phyloP scores from a whole-genome alignment of 2,329 filamentous ascomycete genomes.

The Ophiostoma himal-ulmi region DNA sequence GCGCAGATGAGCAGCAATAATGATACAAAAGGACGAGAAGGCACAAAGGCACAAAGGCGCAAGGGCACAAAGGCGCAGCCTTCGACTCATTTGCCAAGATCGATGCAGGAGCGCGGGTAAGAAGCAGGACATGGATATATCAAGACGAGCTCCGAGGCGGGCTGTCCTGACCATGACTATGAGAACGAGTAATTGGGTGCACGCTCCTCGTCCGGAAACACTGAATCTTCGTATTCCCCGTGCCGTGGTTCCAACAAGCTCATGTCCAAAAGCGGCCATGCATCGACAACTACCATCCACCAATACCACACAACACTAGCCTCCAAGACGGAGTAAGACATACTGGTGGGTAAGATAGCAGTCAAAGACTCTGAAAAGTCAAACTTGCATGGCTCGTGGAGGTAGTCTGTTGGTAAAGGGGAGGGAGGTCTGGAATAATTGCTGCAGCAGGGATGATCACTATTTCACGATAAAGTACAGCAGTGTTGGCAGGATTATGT shows the following conservation, averaged over 20 bases:
- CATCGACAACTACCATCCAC: neutral
- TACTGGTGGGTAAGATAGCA: neutral
- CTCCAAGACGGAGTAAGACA: neutral
- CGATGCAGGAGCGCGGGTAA: neutral
- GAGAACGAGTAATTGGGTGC: neutral
- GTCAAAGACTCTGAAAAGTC: too few relatives aligned
- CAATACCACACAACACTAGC: neutral
- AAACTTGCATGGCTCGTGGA: neutral
- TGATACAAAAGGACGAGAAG: neutral
- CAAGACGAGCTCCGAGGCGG: neutral
- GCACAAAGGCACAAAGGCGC: neutral
- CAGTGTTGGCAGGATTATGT: neutral
- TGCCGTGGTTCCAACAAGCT: neutral
- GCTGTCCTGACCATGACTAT: neutral
- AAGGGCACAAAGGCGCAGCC: neutral
- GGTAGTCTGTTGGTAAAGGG: too few relatives aligned
- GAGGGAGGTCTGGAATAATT: conserved; percentile 2
- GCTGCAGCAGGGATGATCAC: neutral
- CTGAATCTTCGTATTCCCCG: too few relatives aligned
- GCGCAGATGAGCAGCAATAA: neutral
- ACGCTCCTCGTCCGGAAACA: neutral
- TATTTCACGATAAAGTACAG: neutral
- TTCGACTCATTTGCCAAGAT: neutral
- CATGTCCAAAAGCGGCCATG: conserved; percentile 7
- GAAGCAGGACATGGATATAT: neutral